Evolutionary conservation across 2,329 filamentous ascomycete species (phyloP).

Genomic region (Paracoccidioides brasiliensis): DNA sequence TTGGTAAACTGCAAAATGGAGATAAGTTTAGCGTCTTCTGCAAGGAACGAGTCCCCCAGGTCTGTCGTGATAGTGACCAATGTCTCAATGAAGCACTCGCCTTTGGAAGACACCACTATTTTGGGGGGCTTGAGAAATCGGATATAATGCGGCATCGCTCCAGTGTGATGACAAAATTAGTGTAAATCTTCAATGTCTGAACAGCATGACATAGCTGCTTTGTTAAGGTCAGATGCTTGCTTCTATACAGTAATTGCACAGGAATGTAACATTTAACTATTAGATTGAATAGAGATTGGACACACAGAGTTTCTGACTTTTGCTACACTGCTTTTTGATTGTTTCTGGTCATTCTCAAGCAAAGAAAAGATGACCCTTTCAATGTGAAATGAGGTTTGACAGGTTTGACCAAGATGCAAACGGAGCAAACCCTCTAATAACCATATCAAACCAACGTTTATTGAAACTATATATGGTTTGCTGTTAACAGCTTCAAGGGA

Average conservation of each 20-base stretch:
- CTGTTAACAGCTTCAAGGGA: too few species aligned
- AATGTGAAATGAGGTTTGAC: too few species aligned
- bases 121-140: conserved; percentile 54
- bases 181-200: background rate
- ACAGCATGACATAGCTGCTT: too few species aligned
- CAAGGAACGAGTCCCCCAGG: conserved; percentile 51
- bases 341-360: too few species aligned
- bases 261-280: background rate
- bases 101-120: conserved; percentile 19
- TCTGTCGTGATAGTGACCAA: conserved; percentile 56
- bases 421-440: too few species aligned
- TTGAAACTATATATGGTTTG: too few species aligned
- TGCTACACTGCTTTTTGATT: background rate
- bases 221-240: too few species aligned
- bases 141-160: conserved; percentile 46
- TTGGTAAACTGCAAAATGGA: conserved; percentile 14
- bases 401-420: too few species aligned
- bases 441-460: too few species aligned
- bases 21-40: conserved; percentile 33
- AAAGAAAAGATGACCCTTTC: background rate
- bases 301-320: background rate
- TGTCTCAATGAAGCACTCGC: conserved; percentile 29
- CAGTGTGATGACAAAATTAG: conserved; percentile 16
- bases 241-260: background rate
- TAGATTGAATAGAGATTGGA: background rate